Conservation (phyloP, 495 filamentous ascomycete species). For the Aspergillus bertholletiae region DNA sequence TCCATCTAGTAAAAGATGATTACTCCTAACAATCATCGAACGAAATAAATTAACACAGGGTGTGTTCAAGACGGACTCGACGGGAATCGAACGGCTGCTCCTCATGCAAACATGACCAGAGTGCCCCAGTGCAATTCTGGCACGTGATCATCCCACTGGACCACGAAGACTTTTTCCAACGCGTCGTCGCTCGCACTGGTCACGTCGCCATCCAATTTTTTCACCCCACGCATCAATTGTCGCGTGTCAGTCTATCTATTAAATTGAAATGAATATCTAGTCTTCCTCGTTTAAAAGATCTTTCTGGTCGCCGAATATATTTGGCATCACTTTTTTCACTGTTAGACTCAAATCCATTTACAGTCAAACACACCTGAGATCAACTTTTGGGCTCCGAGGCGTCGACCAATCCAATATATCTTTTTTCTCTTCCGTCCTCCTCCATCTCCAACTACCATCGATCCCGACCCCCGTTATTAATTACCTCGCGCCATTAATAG, state of each 20-base stretch:
- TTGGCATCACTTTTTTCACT: no score
- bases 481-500: neutral
- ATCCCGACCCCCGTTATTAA: neutral
- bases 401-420: neutral
- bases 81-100: conserved; percentile 18
- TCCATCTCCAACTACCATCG: conserved; percentile 10
- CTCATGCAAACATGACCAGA: no score
- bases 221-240: neutral
- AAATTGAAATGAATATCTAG: neutral
- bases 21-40: neutral
- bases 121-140: neutral
- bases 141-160: conserved; percentile 28
- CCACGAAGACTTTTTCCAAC: conserved; percentile 14
- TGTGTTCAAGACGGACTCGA: neutral
- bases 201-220: conserved; percentile 15
- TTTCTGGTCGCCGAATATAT: no score
- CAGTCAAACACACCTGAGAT: no score
- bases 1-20: no score
- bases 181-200: conserved; percentile 3
- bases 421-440: neutral
- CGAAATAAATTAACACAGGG: neutral
- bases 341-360: no score
- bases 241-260: neutral
- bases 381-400: neutral
- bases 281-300: neutral